phyloP scores from a whole-genome alignment of 768 basidiomycete species.

The Suillus hirtellus region DNA sequence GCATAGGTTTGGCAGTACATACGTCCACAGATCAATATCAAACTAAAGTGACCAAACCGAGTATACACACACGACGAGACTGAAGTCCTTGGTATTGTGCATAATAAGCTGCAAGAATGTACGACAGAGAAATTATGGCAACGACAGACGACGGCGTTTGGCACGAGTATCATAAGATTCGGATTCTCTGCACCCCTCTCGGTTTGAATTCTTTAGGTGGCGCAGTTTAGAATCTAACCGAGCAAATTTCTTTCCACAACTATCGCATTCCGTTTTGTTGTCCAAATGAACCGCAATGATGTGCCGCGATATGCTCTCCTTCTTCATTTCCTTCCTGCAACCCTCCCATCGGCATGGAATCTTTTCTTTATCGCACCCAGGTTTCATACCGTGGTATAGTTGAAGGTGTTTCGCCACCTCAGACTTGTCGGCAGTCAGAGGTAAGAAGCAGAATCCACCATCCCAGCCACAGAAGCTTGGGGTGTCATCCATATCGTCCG shows the following conservation, averaged over 20 bases:
- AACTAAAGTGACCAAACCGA: not conserved
- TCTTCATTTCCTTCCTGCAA: constrained; percentile 22
- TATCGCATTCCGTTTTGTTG: constrained; percentile 21
- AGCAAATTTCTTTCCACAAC: constrained; percentile 24
- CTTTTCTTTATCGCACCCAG: constrained; percentile 10
- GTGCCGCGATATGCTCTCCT: constrained; percentile 30
- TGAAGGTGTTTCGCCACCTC: constrained; percentile 5
- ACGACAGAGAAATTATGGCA: not conserved
- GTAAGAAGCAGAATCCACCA: too few species aligned
- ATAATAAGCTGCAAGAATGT: not conserved
- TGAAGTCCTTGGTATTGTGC: not conserved
- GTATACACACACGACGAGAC: not conserved
- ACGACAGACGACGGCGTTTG: constrained; percentile 1
- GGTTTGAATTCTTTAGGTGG: constrained; percentile 20
- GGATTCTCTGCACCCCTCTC: constrained; percentile 1
- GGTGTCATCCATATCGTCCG: not conserved
- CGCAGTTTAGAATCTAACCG: constrained; percentile 28
- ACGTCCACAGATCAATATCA: not conserved
- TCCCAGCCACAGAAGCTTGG: not conserved
- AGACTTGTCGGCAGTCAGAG: not conserved
- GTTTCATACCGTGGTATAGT: not conserved
- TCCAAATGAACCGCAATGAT: constrained; percentile 24
- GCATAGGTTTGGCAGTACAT: not conserved
- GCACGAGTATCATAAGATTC: not conserved
- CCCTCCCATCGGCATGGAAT: constrained; percentile 20